Base-by-base conservation (phyloP, 345 rosid genomes). In the Kandelia obovata region DNA sequence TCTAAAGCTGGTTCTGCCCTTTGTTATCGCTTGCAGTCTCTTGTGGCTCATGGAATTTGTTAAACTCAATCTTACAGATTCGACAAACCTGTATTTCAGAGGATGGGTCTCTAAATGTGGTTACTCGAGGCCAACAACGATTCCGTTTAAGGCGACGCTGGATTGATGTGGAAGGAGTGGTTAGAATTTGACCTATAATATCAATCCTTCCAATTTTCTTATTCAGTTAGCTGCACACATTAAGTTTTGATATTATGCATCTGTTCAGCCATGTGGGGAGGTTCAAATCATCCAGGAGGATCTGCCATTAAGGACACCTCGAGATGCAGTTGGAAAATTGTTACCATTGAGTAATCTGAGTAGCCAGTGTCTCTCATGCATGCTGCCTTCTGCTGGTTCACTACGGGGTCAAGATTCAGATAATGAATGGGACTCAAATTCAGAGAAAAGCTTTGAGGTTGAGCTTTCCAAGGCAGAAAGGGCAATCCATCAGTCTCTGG, bases 41-140 rank as follows among this genome's bases (percentile, higher is more conserved):
- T 15, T 25, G n/a, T 64, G 32, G 7, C 65, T 32, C 56, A 20
- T 58, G 27, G 53, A 64, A 58, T 68, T 67, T 32, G 19, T 31
- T 28, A 60, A n/a, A 27, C 65, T 52, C 43, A 51, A 57, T 51
- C 60, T 39, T 73, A 19, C 86, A 95, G 99, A 92, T 95, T 81
- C 87, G 98, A 43, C 96, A 95, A 66, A 86, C 81, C 64, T 84
- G 99, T 59, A 78, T 91, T 21, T 77, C 92, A 72, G 92, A 85
- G 71, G 97, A 92, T 82, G 96, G 97, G 35, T 85, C 96, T 23
- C 81, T 90, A 64, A 95, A 95, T 72, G 88, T 93, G 60, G 86
- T 95, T 61, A 89, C 97, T 74, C 97, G 96, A 58, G 99, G 99
- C 51, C 89, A 87, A 66, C 99, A 95, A 71, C 87, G 99, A 53